These are phyloP conservation scores for Citrus reticulata DNA, from an alignment of 345 rosid species.

Conservation along the genomic window DNA sequence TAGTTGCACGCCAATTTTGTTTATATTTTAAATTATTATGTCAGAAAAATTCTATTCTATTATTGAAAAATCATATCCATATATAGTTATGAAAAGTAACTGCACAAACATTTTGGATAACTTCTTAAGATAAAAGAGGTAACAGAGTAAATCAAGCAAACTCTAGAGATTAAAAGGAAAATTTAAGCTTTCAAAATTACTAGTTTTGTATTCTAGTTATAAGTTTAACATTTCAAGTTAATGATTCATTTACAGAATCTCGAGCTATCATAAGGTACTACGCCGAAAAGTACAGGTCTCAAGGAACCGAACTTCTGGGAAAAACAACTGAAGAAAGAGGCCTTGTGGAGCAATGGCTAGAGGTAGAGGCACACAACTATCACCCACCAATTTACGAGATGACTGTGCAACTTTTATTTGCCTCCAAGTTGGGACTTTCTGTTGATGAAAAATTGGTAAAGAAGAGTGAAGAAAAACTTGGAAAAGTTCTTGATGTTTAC, in stretches of 20 bases:
- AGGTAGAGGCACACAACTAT: slow-evolving; percentile 54
- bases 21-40: too few species aligned
- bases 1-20: too few species aligned
- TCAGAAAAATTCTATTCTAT: too few species aligned
- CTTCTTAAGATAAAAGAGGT: too few species aligned
- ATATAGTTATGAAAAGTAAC: too few species aligned
- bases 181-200: too few species aligned
- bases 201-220: neutral
- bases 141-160: too few species aligned
- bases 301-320: slow-evolving; percentile 43
- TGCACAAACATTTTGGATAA: too few species aligned
- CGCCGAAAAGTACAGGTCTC: slow-evolving; percentile 56
- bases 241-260: slow-evolving; percentile 37
- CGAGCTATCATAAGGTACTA: slow-evolving; percentile 67
- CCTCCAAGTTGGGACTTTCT: slow-evolving; percentile 37
- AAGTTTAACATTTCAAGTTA: neutral
- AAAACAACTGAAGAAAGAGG: slow-evolving; percentile 46
- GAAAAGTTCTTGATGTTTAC: slow-evolving; percentile 48
- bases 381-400: slow-evolving; percentile 46
- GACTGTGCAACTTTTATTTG: slow-evolving; percentile 40
- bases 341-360: slow-evolving; percentile 65
- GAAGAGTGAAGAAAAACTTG: slow-evolving; percentile 62
- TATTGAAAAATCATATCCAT: too few species aligned
- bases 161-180: too few species aligned
- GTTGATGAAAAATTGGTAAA: slow-evolving; percentile 39